Evolutionary conservation across 2,329 filamentous ascomycete genomes (phyloP), one percentile per base, ranked within the genome.

Genomic region (Sclerotinia spermophila): DNA sequence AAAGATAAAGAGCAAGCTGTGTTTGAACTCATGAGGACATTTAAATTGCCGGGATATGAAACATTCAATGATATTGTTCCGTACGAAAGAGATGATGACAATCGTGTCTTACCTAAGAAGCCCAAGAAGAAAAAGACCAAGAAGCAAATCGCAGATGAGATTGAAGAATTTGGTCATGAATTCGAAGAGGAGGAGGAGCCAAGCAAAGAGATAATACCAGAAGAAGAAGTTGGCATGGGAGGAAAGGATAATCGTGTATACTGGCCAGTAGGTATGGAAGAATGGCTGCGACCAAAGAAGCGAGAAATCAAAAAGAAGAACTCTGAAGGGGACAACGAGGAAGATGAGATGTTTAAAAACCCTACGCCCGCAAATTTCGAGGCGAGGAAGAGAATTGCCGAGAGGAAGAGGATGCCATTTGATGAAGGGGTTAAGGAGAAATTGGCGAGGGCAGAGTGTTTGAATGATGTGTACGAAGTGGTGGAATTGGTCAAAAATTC

Each of bases 1-100:
- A 98, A 98, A 80, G 95, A 97, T 78, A 98, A 98, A 81, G 95
- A 98, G 79, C 95, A 98, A 80, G 94, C 95, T 0, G 93, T 97
- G 0, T 97, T 98, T 76, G 93, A 97, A 74, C 85, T 98, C 27
- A 97, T 97, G 94, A 87, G 91, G 33, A 94, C 85, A 0, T 97
- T 94, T 80, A 94, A 90, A 76, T 84, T 98, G 0, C 92, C 94
- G 0, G 94, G 94, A 0, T 92, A 89, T 81, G 85, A 96, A 30
- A 86, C 81, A 0, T 89, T 96, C 78, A 91, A 91, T 75, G 89
- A 96, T 69, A 83, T 98, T 2, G 83, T 95, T 3, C 94, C 94
- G 0, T 86, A 94, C 78, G 87, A 90, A 71, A 86, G 94, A 0
- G 84, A 86, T 3, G 94, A 97, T 75, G 92, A 97, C 78, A 90